Evolutionary conservation across 345 rosid genomes (phyloP), one percentile per base, ranked within the genome.

Genomic region (Murraya koenigii): DNA sequence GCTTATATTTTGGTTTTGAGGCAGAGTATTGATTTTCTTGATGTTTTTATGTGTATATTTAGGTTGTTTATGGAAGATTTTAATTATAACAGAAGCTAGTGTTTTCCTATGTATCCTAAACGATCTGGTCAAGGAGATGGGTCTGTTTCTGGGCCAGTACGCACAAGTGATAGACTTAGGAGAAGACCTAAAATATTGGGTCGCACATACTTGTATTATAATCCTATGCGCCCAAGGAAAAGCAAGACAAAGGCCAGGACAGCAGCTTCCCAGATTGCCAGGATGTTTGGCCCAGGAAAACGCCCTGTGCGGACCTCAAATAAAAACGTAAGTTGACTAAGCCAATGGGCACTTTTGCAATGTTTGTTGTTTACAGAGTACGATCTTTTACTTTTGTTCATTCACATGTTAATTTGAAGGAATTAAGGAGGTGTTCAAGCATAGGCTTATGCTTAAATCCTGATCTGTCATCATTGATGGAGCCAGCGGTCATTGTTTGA

Each of bases 131-230:
- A 89, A 86, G 98, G 94, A 84, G 97, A 92, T 87, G 97, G 92
- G 80, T 84, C 97, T 79, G 91, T 78, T 79, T 55, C 92, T 28
- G 78, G 92, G 92, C 97, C 99, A 63, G 91, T 97, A 49, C 97
- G 99, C 59, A 88, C 92, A 22, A 97, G 99, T 63, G 93, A 88
- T 81, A 94, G 99, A 90, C 94, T 91, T 80, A 89, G 92, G 90
- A 89, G 97, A 79, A 89, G 97, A 84, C 98, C 99, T 23, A 92
- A 88, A 82, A 44, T 78, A 47, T 90, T 78, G 78, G 86, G 87
- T 77, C 93, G 97, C 49, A 71, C 91, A 19, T 91, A 80, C 80
- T 77, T 86, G 77, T 94, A 92, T 84, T 94, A 94, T 82, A 66
- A 88, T 66, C 91, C 91, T 35, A 87, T 86, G 23, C 97, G 88